These are phyloP conservation scores for Termitomyces sp. DNA, from an alignment of 1,284 basidiomycete genomes.

Conservation along the genomic window DNA sequence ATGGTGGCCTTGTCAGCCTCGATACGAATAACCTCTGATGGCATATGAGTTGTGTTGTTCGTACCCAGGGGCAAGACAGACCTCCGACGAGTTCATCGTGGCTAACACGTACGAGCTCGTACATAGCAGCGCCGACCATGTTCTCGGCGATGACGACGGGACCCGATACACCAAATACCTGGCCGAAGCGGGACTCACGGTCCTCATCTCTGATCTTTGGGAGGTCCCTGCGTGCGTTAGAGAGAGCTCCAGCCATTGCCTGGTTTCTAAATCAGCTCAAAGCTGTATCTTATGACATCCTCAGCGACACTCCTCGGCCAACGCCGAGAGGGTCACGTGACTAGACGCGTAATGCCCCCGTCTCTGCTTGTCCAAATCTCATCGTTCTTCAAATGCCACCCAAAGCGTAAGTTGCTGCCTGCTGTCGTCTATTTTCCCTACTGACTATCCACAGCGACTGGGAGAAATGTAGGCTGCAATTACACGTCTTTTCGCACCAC, in stretches of 20 bases:
- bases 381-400: constrained; percentile 60
- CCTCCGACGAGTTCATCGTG: constrained; percentile 97
- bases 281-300: neutral
- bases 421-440: constrained; percentile 11
- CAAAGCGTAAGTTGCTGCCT: constrained; percentile 54
- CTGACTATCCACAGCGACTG: constrained; percentile 63
- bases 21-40: constrained; percentile 92
- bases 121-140: constrained; percentile 96
- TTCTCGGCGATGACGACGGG: constrained; percentile 97
- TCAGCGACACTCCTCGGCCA: constrained; percentile 19
- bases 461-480: constrained; percentile 82
- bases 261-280: neutral
- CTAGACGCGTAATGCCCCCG: constrained; percentile 28
- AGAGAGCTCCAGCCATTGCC: constrained; percentile 84
- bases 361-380: constrained; percentile 2
- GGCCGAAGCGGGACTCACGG: constrained; percentile 82
- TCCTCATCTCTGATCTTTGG: constrained; percentile 88
- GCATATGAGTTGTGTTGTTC: neutral
- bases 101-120: constrained; percentile 93
- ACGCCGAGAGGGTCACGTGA: constrained; percentile 30
- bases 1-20: constrained; percentile 97
- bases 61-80: constrained; percentile 31
- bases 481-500: constrained; percentile 6
- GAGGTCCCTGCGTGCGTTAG: constrained; percentile 84
- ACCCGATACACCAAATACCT: constrained; percentile 92